Conservation (phyloP, 2,329 filamentous ascomycete species). For the Penicillium sp. region DNA sequence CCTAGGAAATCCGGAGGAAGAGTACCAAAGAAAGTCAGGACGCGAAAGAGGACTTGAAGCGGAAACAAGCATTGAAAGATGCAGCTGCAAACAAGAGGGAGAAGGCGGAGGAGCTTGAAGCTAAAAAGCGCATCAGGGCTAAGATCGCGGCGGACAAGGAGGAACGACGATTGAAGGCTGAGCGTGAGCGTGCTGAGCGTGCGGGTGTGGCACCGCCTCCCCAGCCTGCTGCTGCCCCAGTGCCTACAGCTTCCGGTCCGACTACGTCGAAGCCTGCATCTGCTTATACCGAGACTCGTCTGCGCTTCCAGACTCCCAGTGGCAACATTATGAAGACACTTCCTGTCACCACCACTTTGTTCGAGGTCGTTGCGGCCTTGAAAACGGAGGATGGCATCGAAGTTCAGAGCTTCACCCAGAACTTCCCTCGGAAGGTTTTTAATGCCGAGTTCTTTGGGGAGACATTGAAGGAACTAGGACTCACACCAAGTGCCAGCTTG, state of each 20-base stretch:
- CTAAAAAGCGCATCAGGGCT: conserved; percentile 84
- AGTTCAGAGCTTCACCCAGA: conserved; percentile 78
- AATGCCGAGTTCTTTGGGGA: conserved; percentile 76
- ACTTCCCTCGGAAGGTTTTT: conserved; percentile 83
- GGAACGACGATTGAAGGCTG: conserved; percentile 80
- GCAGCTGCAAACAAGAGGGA: conserved; percentile 83
- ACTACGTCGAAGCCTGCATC: conserved; percentile 62
- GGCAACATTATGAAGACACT: conserved; percentile 86
- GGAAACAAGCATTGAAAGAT: conserved; percentile 90
- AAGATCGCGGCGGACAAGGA: conserved; percentile 95
- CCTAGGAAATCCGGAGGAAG: conserved; percentile 71
- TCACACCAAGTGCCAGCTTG: conserved; percentile 87
- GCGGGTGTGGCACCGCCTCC: conserved; percentile 65
- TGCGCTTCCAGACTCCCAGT: conserved; percentile 73
- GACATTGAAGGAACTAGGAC: conserved; percentile 86
- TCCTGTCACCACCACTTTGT: conserved; percentile 84
- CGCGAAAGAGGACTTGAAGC: conserved; percentile 81
- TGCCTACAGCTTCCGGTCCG: conserved; percentile 48
- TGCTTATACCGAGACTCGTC: conserved; percentile 75
- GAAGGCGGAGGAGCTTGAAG: conserved; percentile 80
- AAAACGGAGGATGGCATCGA: conserved; percentile 67
- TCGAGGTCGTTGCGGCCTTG: conserved; percentile 81
- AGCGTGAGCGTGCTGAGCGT: conserved; percentile 80
- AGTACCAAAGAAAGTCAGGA: conserved; percentile 86
- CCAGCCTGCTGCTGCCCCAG: conserved; percentile 46